These are phyloP conservation scores for Aspergillus tubingensis DNA, from an alignment of 2,329 filamentous ascomycete genomes.

Conservation along the genomic window DNA sequence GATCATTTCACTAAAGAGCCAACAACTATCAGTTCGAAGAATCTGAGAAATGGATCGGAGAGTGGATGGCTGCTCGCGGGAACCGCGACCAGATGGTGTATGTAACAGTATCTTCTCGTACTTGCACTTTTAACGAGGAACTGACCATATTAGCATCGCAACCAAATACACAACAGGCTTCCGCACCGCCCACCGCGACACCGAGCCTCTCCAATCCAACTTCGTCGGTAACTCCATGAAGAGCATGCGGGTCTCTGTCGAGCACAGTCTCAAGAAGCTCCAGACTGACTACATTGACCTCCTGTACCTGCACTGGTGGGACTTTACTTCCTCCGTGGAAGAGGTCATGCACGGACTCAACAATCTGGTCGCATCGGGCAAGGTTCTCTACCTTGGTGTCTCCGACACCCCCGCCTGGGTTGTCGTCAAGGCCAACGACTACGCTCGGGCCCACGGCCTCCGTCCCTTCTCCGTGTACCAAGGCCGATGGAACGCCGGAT, in stretches of 20 bases:
- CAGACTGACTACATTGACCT: slow-evolving; percentile 53
- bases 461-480: slow-evolving; percentile 15
- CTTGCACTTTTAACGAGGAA: neutral
- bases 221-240: slow-evolving; percentile 48
- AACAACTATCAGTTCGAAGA: slow-evolving; percentile 67
- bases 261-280: slow-evolving; percentile 50
- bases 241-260: slow-evolving; percentile 46
- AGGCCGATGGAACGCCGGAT: slow-evolving; percentile 13
- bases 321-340: slow-evolving; percentile 15
- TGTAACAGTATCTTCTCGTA: slow-evolving; percentile 53
- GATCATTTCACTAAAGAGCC: neutral
- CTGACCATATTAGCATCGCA: slow-evolving; percentile 47
- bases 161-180: slow-evolving; percentile 69
- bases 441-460: slow-evolving; percentile 14
- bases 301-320: slow-evolving; percentile 19
- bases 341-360: slow-evolving; percentile 18
- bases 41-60: slow-evolving; percentile 66
- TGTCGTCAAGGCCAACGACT: slow-evolving; percentile 17
- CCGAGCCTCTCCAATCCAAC: slow-evolving; percentile 35
- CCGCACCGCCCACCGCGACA: slow-evolving; percentile 43
- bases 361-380: slow-evolving; percentile 11
- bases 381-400: slow-evolving; percentile 17
- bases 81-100: slow-evolving; percentile 69
- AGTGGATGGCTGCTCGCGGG: slow-evolving; percentile 65
- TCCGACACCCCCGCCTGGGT: slow-evolving; percentile 16